These are phyloP conservation scores for Ganoderma boninense DNA, from an alignment of 1,284 basidiomycete genomes.

Conservation along the genomic window DNA sequence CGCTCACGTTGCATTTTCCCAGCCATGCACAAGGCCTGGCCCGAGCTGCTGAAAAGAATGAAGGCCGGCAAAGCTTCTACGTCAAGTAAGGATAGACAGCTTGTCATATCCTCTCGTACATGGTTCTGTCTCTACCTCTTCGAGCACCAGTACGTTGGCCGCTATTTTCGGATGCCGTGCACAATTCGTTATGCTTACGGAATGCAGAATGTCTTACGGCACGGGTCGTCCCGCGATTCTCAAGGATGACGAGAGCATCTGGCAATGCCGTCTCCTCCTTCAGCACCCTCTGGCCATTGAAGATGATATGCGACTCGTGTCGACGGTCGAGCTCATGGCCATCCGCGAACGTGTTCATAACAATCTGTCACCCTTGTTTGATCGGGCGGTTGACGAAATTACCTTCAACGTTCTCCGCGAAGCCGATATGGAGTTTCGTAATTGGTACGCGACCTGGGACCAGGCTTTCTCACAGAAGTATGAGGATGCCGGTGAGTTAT, in stretches of 20 bases:
- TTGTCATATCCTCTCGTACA: conserved; percentile 83
- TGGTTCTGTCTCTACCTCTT: conserved; percentile 94
- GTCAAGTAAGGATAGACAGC: conserved; percentile 73
- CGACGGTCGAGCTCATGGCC: conserved; percentile 88
- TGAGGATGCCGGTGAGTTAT: conserved; percentile 72
- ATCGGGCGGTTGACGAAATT: conserved; percentile 71
- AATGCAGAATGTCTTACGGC: conserved; percentile 83
- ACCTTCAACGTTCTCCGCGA: conserved; percentile 70
- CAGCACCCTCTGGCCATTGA: conserved; percentile 90
- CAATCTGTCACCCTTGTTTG: conserved; percentile 66
- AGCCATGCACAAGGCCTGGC: conserved; percentile 93
- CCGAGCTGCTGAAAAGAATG: conserved; percentile 79
- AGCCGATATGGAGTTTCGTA: conserved; percentile 72
- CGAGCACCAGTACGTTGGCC: conserved; percentile 82
- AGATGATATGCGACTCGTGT: conserved; percentile 94
- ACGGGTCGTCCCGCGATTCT: conserved; percentile 92
- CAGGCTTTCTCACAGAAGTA: conserved; percentile 82
- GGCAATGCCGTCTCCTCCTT: conserved; percentile 81
- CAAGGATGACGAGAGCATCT: conserved; percentile 91
- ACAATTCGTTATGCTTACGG: background rate
- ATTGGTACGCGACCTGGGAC: conserved; percentile 83
- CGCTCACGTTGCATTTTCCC: conserved; percentile 7
- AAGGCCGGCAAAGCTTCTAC: conserved; percentile 66
- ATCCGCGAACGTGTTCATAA: conserved; percentile 81
- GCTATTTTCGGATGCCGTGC: background rate